Percentiles rank a stretch among this genome's conserved stretches.
phyloP scores from a whole-genome alignment of 2,329 filamentous ascomycete species.

The Aaosphaeria pasadenensis region DNA sequence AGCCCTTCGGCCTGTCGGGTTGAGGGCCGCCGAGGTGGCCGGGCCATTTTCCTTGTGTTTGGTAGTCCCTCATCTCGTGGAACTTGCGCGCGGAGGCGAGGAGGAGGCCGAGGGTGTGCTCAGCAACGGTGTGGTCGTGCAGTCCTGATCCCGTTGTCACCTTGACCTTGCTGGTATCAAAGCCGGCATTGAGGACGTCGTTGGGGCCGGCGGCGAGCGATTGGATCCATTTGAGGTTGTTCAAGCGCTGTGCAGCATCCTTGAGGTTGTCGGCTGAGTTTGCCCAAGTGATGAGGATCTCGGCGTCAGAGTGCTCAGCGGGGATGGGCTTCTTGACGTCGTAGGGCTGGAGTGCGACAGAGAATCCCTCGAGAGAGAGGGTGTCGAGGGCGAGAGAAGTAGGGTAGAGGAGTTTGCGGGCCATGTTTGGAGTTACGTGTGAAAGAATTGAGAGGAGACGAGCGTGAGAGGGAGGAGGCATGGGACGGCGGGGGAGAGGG shows the following conservation, averaged over 20 bases:
- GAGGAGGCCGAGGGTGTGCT: conserved; percentile 60
- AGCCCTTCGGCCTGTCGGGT: conserved; percentile 54
- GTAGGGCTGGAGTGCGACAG: conserved; percentile 57
- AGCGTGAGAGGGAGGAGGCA: background rate
- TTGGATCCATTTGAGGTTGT: conserved; percentile 63
- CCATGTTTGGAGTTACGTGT: background rate
- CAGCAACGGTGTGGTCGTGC: conserved; percentile 63
- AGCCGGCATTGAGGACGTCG: conserved; percentile 61
- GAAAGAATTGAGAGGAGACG: background rate
- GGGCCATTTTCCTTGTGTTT: conserved; percentile 57
- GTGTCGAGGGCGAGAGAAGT: conserved; percentile 60
- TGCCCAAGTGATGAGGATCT: conserved; percentile 61
- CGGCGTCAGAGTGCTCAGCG: conserved; percentile 57
- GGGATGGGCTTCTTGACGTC: conserved; percentile 57
- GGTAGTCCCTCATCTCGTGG: conserved; percentile 62
- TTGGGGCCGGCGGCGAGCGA: conserved; percentile 65
- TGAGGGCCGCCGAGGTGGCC: conserved; percentile 60
- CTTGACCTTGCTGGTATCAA: conserved; percentile 49
- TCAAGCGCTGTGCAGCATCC: conserved; percentile 55
- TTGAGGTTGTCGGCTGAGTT: conserved; percentile 59
- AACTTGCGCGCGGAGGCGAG: conserved; percentile 56
- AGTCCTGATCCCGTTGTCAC: conserved; percentile 62
- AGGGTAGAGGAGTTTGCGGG: conserved; percentile 61
- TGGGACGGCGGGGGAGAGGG: background rate
- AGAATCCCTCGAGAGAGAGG: conserved; percentile 56